Conservation (phyloP, 805 yeast species). For the Starmerella stellata region DNA sequence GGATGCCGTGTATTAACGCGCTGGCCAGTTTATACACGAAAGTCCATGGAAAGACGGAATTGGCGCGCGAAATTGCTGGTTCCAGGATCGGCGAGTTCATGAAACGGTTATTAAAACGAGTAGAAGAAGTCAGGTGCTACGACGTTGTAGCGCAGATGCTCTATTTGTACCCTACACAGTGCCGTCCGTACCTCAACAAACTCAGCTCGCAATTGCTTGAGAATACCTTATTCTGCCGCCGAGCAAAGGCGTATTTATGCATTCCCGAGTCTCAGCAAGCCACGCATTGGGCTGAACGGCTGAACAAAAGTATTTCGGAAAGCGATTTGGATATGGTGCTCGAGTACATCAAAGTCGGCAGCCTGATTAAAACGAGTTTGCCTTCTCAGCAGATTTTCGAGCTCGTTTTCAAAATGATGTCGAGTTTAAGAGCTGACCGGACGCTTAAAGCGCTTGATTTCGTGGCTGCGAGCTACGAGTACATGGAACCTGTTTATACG, state of each 20-base stretch:
- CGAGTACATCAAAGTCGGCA: conserved; percentile 5
- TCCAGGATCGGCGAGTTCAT: conserved; percentile 56
- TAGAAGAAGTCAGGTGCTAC: conserved; percentile 4
- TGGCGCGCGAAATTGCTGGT: conserved; percentile 67
- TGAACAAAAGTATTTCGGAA: background rate
- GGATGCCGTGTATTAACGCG: conserved; percentile 19
- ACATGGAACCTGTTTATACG: conserved; percentile 7
- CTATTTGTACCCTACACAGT: conserved; percentile 14
- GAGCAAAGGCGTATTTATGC: conserved; percentile 9
- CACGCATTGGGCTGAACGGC: conserved; percentile 9
- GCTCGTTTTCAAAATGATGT: background rate
- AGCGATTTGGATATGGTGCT: conserved; percentile 1
- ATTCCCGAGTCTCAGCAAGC: conserved; percentile 12
- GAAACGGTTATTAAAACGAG: conserved; percentile 18
- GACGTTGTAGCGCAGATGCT: conserved; percentile 7
- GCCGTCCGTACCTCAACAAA: conserved; percentile 15
- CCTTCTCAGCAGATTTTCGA: conserved; percentile 7
- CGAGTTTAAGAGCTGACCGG: conserved; percentile 5
- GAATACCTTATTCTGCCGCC: too few species aligned
- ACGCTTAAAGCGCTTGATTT: conserved; percentile 7
- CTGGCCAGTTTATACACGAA: conserved; percentile 16
- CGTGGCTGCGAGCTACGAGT: conserved; percentile 4
- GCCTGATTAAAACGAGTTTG: conserved; percentile 6
- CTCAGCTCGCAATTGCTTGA: conserved; percentile 4
- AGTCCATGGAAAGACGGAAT: conserved; percentile 56